Conservation (phyloP, 805 yeast species). For the Cyberlindnera euphorbiae region DNA sequence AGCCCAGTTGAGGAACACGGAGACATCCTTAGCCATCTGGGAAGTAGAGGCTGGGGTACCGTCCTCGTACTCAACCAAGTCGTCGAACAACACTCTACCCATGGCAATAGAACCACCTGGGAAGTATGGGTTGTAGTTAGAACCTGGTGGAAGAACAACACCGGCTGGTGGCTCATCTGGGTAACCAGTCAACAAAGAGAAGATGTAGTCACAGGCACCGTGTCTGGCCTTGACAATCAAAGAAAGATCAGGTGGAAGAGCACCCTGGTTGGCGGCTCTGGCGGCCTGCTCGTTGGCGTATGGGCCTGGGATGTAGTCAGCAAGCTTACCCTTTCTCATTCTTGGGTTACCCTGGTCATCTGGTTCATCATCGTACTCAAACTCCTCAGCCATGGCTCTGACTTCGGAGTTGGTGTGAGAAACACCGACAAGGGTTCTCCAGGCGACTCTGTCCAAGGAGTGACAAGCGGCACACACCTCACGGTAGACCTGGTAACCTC, state of each 20-base stretch:
- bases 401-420: constrained; percentile 89
- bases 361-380: constrained; percentile 97
- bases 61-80: constrained; percentile 95
- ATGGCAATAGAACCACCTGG: constrained; percentile 99
- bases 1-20: constrained; percentile 96
- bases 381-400: constrained; percentile 90
- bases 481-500: constrained; percentile 98
- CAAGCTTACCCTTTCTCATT: constrained; percentile 96
- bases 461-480: constrained; percentile 99
- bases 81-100: constrained; percentile 98
- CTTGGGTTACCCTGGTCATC: constrained; percentile 98
- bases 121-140: constrained; percentile 99
- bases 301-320: constrained; percentile 93
- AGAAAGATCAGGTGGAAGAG: constrained; percentile 96
- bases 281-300: constrained; percentile 99
- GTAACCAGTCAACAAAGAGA: constrained; percentile 93
- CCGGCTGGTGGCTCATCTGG: constrained; percentile 99
- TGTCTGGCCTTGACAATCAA: constrained; percentile 98
- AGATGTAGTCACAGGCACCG: constrained; percentile 95
- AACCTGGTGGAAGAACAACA: constrained; percentile 84
- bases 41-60: constrained; percentile 98
- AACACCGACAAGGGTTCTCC: constrained; percentile 98
- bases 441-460: constrained; percentile 92
- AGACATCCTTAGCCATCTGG: constrained; percentile 99
- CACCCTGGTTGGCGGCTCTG: constrained; percentile 99